These are phyloP conservation scores for Anastatica hierochuntica DNA, from an alignment of 345 rosid species.

Conservation along the genomic window DNA sequence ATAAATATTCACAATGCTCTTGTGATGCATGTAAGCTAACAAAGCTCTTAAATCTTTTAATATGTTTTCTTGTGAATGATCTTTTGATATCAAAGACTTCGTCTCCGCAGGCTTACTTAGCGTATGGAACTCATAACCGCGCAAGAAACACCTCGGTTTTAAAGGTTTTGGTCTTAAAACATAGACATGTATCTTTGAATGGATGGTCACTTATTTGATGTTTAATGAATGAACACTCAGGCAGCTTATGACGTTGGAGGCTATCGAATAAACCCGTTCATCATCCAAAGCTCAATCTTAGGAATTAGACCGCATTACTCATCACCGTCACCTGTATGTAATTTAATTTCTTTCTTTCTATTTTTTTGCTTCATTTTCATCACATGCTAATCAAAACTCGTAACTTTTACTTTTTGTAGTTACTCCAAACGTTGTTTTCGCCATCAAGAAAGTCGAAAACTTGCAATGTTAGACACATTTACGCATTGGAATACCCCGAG, in stretches of 20 bases:
- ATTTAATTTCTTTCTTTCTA: background rate
- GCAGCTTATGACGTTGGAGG: constrained; percentile 84
- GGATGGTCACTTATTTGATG: too few species aligned
- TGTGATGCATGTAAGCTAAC: constrained; percentile 64
- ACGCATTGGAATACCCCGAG: constrained; percentile 71
- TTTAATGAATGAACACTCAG: too few species aligned
- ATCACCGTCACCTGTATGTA: constrained; percentile 52
- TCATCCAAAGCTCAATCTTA: constrained; percentile 56
- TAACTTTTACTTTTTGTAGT: constrained; percentile 29
- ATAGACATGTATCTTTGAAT: too few species aligned
- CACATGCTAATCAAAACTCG: background rate
- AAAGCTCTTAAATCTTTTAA: constrained; percentile 5
- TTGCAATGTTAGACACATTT: constrained; percentile 39
- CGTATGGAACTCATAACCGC: constrained; percentile 49
- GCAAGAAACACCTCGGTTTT: constrained; percentile 37
- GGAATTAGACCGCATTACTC: constrained; percentile 56
- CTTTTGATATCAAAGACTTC: too few species aligned
- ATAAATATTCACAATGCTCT: constrained; percentile 82
- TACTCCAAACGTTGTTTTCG: constrained; percentile 62
- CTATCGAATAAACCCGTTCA: constrained; percentile 43
- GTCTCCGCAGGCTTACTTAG: constrained; percentile 73
- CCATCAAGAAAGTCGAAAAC: constrained; percentile 58
- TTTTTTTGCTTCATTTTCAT: background rate
- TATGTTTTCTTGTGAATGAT: too few species aligned
- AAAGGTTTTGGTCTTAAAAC: constrained; percentile 37